These are phyloP conservation scores for Delitschia confertaspora DNA, from an alignment of 495 filamentous ascomycete species.

Conservation along the genomic window DNA sequence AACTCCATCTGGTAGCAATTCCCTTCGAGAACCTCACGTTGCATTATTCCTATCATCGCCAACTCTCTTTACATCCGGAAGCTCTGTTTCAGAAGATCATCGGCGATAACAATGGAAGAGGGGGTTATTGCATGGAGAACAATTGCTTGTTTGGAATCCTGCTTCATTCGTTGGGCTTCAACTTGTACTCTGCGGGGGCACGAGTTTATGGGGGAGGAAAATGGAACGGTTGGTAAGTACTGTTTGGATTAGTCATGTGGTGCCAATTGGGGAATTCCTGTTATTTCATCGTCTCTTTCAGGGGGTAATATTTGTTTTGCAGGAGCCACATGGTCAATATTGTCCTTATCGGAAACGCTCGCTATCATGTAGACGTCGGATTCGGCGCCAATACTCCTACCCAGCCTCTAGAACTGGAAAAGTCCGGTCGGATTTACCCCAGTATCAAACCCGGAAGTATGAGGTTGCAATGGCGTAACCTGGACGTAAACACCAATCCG, in stretches of 20 bases:
- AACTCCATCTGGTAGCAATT: slow-evolving; percentile 48
- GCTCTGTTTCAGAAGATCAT: slow-evolving; percentile 59
- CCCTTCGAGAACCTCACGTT: slow-evolving; percentile 63
- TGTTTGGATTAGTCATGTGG: background rate
- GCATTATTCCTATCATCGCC: slow-evolving; percentile 48
- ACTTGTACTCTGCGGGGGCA: slow-evolving; percentile 45
- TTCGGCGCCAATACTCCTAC: slow-evolving; percentile 59
- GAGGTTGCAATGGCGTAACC: slow-evolving; percentile 40
- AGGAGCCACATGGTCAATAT: slow-evolving; percentile 66
- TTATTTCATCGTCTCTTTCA: background rate
- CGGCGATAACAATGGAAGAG: slow-evolving; percentile 42
- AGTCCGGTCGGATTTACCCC: slow-evolving; percentile 30
- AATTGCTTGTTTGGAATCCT: slow-evolving; percentile 59
- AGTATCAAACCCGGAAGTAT: slow-evolving; percentile 43
- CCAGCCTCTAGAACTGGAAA: slow-evolving; percentile 44
- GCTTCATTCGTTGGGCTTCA: slow-evolving; percentile 54
- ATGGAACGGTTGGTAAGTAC: slow-evolving; percentile 30
- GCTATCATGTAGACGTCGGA: slow-evolving; percentile 60
- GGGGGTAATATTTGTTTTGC: background rate
- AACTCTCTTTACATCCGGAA: slow-evolving; percentile 47
- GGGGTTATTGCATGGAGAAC: slow-evolving; percentile 72
- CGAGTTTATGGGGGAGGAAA: slow-evolving; percentile 27
- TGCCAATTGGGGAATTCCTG: background rate
- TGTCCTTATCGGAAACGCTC: slow-evolving; percentile 43
- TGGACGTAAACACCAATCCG: slow-evolving; percentile 39